Percentiles rank a stretch among this genome's conserved stretches.
Evolutionary conservation across 257 asterid species (phyloP).

Genomic region (Echites panduratus): DNA sequence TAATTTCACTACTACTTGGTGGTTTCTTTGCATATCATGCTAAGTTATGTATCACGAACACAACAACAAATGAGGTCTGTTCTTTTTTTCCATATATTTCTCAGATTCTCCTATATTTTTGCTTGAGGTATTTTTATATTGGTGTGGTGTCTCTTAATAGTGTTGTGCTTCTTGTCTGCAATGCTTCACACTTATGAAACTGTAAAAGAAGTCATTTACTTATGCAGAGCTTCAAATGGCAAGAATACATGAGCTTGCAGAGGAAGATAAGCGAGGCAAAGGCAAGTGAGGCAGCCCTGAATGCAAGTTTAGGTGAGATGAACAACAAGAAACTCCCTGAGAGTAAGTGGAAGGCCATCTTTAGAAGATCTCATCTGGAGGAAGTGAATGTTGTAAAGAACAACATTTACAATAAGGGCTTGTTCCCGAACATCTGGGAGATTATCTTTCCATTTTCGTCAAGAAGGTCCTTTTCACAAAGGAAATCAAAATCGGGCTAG

Average conservation of each 20-base stretch:
- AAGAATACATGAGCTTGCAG: slow-evolving; percentile 79
- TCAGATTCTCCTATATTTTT: not conserved
- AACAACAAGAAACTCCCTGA: slow-evolving; percentile 43
- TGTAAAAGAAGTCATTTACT: not conserved
- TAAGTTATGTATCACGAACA: slow-evolving; percentile 82
- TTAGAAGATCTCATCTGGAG: slow-evolving; percentile 67
- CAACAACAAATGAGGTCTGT: slow-evolving; percentile 89
- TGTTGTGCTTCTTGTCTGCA: not conserved
- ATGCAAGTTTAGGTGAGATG: slow-evolving; percentile 59
- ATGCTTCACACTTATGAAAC: not conserved
- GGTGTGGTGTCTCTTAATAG: not conserved
- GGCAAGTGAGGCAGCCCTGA: slow-evolving; percentile 81
- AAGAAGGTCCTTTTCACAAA: slow-evolving; percentile 45
- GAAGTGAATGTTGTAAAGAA: slow-evolving; percentile 55
- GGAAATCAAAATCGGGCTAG: slow-evolving; percentile 59
- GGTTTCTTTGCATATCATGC: slow-evolving; percentile 91
- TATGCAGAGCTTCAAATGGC: slow-evolving; percentile 89
- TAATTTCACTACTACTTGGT: slow-evolving; percentile 64
- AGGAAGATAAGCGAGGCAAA: slow-evolving; percentile 77
- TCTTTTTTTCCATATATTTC: not conserved
- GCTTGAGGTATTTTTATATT: not conserved
- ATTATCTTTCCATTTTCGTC: slow-evolving; percentile 67
- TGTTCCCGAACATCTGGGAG: slow-evolving; percentile 50
- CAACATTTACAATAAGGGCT: slow-evolving; percentile 69
- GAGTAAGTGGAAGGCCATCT: slow-evolving; percentile 77